Percentiles rank a stretch among this genome's conserved stretches.
Evolutionary conservation across 2,329 filamentous ascomycete species (phyloP).

Genomic region (Periconia macrospinosa): DNA sequence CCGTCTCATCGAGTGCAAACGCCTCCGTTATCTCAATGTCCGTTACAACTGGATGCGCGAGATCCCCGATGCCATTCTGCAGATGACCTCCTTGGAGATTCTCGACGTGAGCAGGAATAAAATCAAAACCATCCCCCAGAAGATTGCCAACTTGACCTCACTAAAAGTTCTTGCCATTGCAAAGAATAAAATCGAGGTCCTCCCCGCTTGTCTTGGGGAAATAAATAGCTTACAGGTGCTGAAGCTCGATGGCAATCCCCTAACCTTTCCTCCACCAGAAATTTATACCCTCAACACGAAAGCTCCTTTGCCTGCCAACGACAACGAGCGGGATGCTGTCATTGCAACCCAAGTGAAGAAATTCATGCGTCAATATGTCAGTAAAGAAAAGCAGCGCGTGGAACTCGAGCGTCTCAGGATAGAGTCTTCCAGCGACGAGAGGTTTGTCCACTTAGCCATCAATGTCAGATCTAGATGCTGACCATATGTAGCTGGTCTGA

Average conservation of each 20-base stretch:
- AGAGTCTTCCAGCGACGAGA: slow-evolving; percentile 52
- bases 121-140: slow-evolving; percentile 73
- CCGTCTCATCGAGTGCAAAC: slow-evolving; percentile 74
- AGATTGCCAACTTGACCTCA: slow-evolving; percentile 78
- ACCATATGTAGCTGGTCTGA: slow-evolving; percentile 60
- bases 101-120: slow-evolving; percentile 90
- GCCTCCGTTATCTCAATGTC: slow-evolving; percentile 78
- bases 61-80: slow-evolving; percentile 72
- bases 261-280: slow-evolving; percentile 69
- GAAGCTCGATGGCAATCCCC: slow-evolving; percentile 85
- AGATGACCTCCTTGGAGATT: slow-evolving; percentile 85
- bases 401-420: slow-evolving; percentile 39
- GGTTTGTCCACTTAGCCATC: slow-evolving; percentile 6
- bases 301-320: slow-evolving; percentile 51
- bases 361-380: slow-evolving; percentile 54
- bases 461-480: slow-evolving; percentile 7
- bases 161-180: slow-evolving; percentile 87
- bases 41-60: slow-evolving; percentile 73
- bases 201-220: slow-evolving; percentile 82
- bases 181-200: slow-evolving; percentile 81
- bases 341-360: slow-evolving; percentile 64
- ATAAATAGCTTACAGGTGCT: slow-evolving; percentile 88
- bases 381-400: slow-evolving; percentile 34
- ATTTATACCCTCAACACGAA: slow-evolving; percentile 46
- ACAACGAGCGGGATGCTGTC: slow-evolving; percentile 62